These are phyloP conservation scores for Moesziomyces sp. DNA, from an alignment of 1,284 basidiomycete species.

Conservation along the genomic window DNA sequence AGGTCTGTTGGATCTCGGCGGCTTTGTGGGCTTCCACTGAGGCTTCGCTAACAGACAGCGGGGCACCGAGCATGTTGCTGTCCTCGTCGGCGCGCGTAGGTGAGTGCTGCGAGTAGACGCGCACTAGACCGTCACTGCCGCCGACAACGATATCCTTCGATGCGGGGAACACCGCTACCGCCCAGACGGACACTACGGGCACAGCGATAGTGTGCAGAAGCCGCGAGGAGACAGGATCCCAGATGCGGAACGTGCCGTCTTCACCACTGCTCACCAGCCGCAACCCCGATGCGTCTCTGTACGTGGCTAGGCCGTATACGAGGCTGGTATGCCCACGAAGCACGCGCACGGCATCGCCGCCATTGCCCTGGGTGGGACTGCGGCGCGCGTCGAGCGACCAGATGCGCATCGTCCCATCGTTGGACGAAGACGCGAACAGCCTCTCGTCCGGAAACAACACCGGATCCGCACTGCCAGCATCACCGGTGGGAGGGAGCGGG, in stretches of 20 bases:
- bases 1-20: neutral
- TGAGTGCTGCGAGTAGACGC: constrained; percentile 33
- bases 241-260: constrained; percentile 40
- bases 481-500: neutral
- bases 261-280: constrained; percentile 42
- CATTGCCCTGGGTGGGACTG: constrained; percentile 38
- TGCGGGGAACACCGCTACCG: constrained; percentile 27
- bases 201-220: constrained; percentile 25
- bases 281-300: neutral
- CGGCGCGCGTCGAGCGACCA: constrained; percentile 39
- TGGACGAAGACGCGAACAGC: constrained; percentile 38
- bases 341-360: constrained; percentile 28
- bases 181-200: constrained; percentile 47
- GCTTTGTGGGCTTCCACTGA: constrained; percentile 7
- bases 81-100: neutral
- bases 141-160: constrained; percentile 46
- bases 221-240: constrained; percentile 28
- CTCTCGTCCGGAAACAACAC: constrained; percentile 14
- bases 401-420: constrained; percentile 43
- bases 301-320: constrained; percentile 37
- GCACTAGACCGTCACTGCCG: constrained; percentile 39
- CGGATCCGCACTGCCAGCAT: neutral
- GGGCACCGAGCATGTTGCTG: constrained; percentile 12
- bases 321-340: constrained; percentile 39
- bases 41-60: constrained; percentile 20